Evolutionary conservation across 257 asterid species (phyloP).

Genomic region (Fraxinus pennsylvanica): DNA sequence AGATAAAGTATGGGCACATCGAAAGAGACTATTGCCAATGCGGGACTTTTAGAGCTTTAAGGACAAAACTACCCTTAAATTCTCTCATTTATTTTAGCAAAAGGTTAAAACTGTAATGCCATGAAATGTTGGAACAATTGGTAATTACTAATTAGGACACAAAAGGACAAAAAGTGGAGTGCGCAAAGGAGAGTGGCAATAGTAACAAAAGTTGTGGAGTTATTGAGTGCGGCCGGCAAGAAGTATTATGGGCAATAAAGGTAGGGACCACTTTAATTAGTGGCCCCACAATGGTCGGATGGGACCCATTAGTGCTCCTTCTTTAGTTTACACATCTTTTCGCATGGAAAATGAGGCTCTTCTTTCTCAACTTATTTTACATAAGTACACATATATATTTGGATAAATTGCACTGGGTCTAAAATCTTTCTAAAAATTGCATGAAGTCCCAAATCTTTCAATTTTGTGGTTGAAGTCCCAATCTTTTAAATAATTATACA

Average conservation of each 20-base stretch:
- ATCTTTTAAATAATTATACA: no score
- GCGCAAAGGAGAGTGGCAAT: no score
- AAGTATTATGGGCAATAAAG: neutral
- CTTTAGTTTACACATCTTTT: slow-evolving; percentile 42
- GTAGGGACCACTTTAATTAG: neutral
- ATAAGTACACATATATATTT: no score
- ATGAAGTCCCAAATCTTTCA: no score
- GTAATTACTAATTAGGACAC: no score
- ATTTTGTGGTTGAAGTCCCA: no score
- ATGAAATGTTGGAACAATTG: no score
- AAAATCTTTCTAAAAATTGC: no score
- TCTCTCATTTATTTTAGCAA: no score
- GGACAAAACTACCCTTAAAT: slow-evolving; percentile 16
- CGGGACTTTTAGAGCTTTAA: neutral
- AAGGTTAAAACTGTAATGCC: no score
- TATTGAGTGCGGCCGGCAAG: neutral
- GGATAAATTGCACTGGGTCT: no score
- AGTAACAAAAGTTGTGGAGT: neutral
- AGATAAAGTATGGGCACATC: slow-evolving; percentile 13
- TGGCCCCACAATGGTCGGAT: neutral
- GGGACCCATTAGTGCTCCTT: slow-evolving; percentile 42
- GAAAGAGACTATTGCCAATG: neutral
- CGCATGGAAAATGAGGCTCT: neutral
- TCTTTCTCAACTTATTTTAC: neutral
- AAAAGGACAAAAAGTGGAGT: no score